Evolutionary conservation across 2,329 filamentous ascomycete species (phyloP).

Genomic region (Fusarium verrucosum): DNA sequence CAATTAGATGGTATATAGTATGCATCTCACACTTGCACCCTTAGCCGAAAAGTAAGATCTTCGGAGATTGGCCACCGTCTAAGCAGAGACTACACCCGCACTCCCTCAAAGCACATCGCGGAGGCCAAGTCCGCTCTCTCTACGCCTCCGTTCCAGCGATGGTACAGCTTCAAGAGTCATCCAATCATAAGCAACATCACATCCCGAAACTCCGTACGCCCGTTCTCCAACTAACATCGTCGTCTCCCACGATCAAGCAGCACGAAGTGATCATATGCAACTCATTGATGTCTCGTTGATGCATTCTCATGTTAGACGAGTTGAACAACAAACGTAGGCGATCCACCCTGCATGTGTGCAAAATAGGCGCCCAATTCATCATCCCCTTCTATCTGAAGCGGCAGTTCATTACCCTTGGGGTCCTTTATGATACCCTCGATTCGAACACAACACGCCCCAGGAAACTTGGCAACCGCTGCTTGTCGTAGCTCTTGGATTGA

Average conservation of each 20-base stretch:
- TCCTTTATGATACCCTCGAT: conserved; percentile 74
- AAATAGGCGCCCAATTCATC: conserved; percentile 78
- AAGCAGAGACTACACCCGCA: neutral
- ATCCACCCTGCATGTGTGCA: conserved; percentile 63
- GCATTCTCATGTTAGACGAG: conserved; percentile 45
- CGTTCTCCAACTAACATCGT: conserved; percentile 8
- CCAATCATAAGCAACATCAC: conserved; percentile 26
- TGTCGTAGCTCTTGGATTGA: conserved; percentile 71
- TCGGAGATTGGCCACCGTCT: conserved; percentile 6
- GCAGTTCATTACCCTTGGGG: conserved; percentile 67
- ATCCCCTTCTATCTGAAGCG: conserved; percentile 73
- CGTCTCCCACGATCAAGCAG: neutral
- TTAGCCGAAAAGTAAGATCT: conserved; percentile 2
- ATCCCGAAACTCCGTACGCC: conserved; percentile 40
- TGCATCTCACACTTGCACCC: neutral
- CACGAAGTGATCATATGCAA: conserved; percentile 3
- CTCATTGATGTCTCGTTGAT: conserved; percentile 1
- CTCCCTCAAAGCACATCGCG: conserved; percentile 14
- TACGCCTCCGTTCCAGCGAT: conserved; percentile 6
- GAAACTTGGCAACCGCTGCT: conserved; percentile 68
- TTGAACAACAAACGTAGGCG: conserved; percentile 57
- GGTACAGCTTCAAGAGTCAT: neutral
- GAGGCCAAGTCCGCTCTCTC: conserved; percentile 40
- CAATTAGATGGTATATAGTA: neutral
- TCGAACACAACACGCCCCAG: conserved; percentile 65